phyloP scores from a whole-genome alignment of 2,329 filamentous ascomycete genomes.

The Cercospora brassicicola region DNA sequence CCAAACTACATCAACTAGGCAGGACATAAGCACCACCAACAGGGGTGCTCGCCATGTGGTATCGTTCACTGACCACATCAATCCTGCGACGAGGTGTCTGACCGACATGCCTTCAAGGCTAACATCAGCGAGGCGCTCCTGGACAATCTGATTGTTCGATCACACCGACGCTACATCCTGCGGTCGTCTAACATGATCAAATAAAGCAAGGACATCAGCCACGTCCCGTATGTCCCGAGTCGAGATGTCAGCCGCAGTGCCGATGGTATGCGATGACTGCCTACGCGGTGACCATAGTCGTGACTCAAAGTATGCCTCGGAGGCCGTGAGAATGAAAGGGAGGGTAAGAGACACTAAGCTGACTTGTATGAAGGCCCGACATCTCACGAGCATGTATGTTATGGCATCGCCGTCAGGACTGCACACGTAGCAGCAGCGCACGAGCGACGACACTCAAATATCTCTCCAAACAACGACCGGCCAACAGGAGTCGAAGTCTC shows the following conservation, averaged over 20 bases:
- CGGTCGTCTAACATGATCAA: background rate
- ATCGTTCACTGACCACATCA: background rate
- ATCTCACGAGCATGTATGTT: background rate
- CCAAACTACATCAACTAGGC: background rate
- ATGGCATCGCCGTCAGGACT: background rate
- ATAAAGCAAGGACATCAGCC: background rate
- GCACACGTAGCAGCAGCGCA: background rate
- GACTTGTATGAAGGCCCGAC: background rate
- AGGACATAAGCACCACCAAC: background rate
- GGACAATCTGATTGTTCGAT: background rate
- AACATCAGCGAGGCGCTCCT: background rate
- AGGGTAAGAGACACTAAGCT: background rate
- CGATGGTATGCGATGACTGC: background rate
- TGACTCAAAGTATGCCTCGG: background rate
- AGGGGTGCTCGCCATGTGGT: background rate
- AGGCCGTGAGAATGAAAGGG: background rate
- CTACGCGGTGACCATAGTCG: background rate
- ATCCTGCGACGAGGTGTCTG: background rate
- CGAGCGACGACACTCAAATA: background rate
- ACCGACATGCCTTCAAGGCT: background rate
- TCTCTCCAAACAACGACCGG: background rate
- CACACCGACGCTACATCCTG: background rate
- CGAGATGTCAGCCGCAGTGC: background rate
- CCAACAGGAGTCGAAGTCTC: background rate
- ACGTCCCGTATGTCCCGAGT: background rate